Evolutionary conservation across 1,284 basidiomycete species (phyloP).

Genomic region (Ustilago curta): DNA sequence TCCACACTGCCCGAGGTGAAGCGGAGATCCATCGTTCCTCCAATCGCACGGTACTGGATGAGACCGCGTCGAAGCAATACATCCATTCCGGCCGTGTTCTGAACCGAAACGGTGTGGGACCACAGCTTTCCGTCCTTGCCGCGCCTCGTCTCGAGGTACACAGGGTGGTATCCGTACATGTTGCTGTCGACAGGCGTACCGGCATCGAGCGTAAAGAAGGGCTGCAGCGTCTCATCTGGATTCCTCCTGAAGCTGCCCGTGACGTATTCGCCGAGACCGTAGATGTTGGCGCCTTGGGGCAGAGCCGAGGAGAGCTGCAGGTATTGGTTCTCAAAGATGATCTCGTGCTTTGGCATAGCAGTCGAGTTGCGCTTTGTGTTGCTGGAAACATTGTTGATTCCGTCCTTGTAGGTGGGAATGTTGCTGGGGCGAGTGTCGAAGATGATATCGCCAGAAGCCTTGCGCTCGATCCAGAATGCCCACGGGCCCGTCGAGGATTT

Average conservation of each 20-base stretch:
- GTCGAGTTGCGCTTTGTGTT: conserved; percentile 54
- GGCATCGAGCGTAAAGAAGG: conserved; percentile 77
- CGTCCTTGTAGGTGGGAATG: conserved; percentile 52
- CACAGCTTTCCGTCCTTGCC: conserved; percentile 66
- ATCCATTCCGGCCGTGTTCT: conserved; percentile 57
- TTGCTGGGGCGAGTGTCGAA: conserved; percentile 77
- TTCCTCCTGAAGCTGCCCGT: conserved; percentile 76
- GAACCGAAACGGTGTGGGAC: conserved; percentile 46
- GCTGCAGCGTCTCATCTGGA: conserved; percentile 75
- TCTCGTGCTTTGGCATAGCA: conserved; percentile 55
- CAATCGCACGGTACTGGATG: conserved; percentile 59
- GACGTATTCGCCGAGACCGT: conserved; percentile 81
- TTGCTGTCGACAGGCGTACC: conserved; percentile 44
- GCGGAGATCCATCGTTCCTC: conserved; percentile 58
- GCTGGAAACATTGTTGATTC: conserved; percentile 34
- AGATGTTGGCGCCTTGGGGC: conserved; percentile 75
- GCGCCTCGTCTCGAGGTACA: conserved; percentile 78
- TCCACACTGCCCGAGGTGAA: conserved; percentile 47
- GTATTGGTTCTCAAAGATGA: conserved; percentile 79
- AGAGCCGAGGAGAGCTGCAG: conserved; percentile 72
- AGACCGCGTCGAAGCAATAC: conserved; percentile 45
- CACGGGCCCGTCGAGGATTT: conserved; percentile 71
- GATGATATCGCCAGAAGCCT: conserved; percentile 73
- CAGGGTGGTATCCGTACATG: conserved; percentile 78
- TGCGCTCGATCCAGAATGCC: conserved; percentile 80